These are phyloP conservation scores for Abrus pulchellus DNA, from an alignment of 306 rosid genomes.

Conservation along the genomic window DNA sequence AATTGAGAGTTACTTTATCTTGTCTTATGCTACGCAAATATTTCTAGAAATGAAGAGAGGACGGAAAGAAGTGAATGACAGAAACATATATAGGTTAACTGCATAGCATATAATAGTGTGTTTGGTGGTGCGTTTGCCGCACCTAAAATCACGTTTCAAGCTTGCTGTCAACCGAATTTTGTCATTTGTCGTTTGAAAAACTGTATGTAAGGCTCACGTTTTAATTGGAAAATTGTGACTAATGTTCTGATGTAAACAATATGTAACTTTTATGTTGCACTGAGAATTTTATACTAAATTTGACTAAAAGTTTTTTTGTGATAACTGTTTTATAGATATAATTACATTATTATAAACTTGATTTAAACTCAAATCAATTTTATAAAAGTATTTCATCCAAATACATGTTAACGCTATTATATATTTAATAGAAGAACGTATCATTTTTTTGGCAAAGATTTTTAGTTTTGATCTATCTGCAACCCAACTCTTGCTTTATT, in stretches of 20 bases:
- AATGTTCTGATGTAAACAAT: background rate
- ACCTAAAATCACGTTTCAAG: background rate
- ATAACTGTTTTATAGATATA: background rate
- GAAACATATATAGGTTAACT: background rate
- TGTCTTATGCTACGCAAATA: background rate
- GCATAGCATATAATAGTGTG: background rate
- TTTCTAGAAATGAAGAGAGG: background rate
- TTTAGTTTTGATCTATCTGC: background rate
- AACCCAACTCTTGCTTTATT: background rate
- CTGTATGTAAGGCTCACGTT: background rate
- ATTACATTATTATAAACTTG: background rate
- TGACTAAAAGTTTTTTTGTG: background rate
- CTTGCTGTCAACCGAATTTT: background rate
- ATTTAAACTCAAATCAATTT: background rate
- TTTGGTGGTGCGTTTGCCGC: background rate
- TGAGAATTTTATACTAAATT: background rate
- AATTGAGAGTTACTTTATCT: background rate
- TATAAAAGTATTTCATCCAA: background rate
- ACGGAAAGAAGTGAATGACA: background rate
- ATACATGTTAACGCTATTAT: background rate
- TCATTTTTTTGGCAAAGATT: background rate
- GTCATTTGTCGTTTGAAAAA: background rate
- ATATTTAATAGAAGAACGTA: background rate
- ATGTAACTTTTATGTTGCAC: background rate
- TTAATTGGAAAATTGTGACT: background rate